Percentiles rank a stretch among this genome's conserved stretches.
Evolutionary conservation across 177 flowering plant species (phyloP).

Genomic region (Tripterygium wilfordii): DNA sequence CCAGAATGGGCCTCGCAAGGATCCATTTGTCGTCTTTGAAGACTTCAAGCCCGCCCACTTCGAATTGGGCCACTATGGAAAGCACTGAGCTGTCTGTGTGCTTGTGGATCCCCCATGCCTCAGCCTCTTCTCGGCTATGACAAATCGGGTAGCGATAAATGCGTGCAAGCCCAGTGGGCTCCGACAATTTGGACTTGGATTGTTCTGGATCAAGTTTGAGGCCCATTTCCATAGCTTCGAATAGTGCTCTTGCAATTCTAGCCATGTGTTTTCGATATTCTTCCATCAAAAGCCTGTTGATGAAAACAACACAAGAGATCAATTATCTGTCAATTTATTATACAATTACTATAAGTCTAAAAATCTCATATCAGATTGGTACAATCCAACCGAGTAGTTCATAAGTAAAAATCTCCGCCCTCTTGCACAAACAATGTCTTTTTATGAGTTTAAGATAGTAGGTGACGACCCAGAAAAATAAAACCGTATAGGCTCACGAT

Average conservation of each 20-base stretch:
- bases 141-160: slow-evolving; percentile 48
- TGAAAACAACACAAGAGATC: too few relatives aligned
- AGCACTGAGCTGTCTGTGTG: slow-evolving; percentile 76
- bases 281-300: slow-evolving; percentile 29
- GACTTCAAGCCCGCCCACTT: slow-evolving; percentile 58
- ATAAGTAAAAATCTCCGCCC: too few relatives aligned
- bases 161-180: slow-evolving; percentile 40
- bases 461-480: too few relatives aligned
- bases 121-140: not conserved
- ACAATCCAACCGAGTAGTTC: too few relatives aligned
- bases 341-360: too few relatives aligned
- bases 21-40: slow-evolving; percentile 44
- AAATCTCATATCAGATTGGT: too few relatives aligned
- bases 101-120: slow-evolving; percentile 32
- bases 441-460: too few relatives aligned
- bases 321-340: too few relatives aligned
- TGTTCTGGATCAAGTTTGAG: slow-evolving; percentile 24
- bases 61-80: slow-evolving; percentile 47
- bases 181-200: slow-evolving; percentile 20
- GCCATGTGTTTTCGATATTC: slow-evolving; percentile 52
- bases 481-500: too few relatives aligned
- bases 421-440: too few relatives aligned
- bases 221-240: slow-evolving; percentile 25
- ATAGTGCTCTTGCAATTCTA: slow-evolving; percentile 37
- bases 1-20: slow-evolving; percentile 34